These are phyloP conservation scores for Trapa incisa DNA, from an alignment of 345 rosid genomes.

Conservation along the genomic window DNA sequence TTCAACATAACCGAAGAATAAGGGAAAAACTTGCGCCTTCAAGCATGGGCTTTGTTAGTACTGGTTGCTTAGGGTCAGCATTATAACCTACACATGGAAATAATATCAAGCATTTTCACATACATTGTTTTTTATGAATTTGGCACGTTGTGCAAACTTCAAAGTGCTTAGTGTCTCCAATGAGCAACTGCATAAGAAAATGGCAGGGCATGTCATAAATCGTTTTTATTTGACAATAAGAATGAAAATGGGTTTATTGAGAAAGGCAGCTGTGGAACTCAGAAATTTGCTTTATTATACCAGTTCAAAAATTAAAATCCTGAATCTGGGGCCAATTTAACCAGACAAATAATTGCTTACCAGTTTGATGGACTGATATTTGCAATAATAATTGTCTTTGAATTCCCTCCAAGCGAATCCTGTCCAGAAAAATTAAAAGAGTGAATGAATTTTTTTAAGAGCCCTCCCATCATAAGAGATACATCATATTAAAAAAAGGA, in stretches of 20 bases:
- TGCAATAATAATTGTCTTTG: constrained; percentile 93
- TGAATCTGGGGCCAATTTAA: background rate
- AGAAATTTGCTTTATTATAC: background rate
- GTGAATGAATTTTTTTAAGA: background rate
- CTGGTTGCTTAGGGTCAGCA: background rate
- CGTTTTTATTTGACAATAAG: background rate
- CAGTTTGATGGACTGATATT: constrained; percentile 88
- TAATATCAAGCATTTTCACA: constrained; percentile 7
- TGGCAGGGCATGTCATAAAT: background rate
- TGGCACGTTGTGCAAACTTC: constrained; percentile 99
- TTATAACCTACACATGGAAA: background rate
- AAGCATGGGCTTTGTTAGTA: no score
- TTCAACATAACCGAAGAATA: no score
- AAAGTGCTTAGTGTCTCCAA: constrained; percentile 91
- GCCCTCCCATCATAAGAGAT: background rate
- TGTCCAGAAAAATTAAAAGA: constrained; percentile 16
- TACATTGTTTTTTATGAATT: constrained; percentile 92
- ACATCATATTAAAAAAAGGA: background rate
- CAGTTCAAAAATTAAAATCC: background rate
- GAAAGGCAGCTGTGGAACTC: background rate
- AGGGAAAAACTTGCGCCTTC: background rate
- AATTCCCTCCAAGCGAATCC: constrained; percentile 98
- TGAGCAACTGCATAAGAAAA: constrained; percentile 54
- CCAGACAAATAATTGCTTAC: constrained; percentile 26
- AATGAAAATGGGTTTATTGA: background rate